Evolutionary conservation across 371 early-diverging fungal genomes (phyloP), one percentile per base, ranked within the genome.

Genomic region (Zopfochytrium polystomum): DNA sequence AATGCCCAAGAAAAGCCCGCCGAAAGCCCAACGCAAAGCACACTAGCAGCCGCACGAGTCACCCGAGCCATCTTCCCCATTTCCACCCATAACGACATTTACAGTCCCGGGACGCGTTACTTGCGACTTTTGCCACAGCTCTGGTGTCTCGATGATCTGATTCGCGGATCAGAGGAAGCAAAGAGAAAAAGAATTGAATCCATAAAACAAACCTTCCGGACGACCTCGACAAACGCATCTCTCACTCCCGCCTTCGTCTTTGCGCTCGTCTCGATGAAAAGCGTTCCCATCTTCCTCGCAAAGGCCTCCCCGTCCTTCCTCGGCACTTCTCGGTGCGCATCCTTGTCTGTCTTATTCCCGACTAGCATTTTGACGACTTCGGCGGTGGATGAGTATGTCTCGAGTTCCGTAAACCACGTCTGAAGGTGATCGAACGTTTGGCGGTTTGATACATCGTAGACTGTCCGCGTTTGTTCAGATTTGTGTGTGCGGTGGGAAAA

Each of bases 331-430:
- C 96, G 79, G 1, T 63, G 45, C n/a, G 65, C 62, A 32, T 76
- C 71, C 82, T 92, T 93, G 74, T 98, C 98, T 32, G 91, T 86
- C 75, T 98, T 98, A 77, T 98, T 98, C 47, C 96, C 98, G 18
- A 98, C 91, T 71, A 98, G 86, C 88, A 96, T 96, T 76, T 91
- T 93, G 42, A 96, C 89, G 27, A 94, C 88, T 45, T 84, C 81
- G 11, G 46, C 27, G 59, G 77, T 85, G 7, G 91, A 85, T 53
- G 91, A 86, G 70, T 95, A 96, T n/a, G 91, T 91, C 53, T 90
- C 89, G 29, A 96, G 85, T 75, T 98, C 98, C 34, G 82, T 88
- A 71, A 95, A 87, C 98, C 98, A 98, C 15, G 79, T 84, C 59
- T 90, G 84, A 47, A 98, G 81, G 58, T 93, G 88, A 49, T 91